Percentiles rank a stretch among this genome's conserved stretches.
phyloP scores from a whole-genome alignment of 441 rosid genomes.

The Adansonia gregorii region DNA sequence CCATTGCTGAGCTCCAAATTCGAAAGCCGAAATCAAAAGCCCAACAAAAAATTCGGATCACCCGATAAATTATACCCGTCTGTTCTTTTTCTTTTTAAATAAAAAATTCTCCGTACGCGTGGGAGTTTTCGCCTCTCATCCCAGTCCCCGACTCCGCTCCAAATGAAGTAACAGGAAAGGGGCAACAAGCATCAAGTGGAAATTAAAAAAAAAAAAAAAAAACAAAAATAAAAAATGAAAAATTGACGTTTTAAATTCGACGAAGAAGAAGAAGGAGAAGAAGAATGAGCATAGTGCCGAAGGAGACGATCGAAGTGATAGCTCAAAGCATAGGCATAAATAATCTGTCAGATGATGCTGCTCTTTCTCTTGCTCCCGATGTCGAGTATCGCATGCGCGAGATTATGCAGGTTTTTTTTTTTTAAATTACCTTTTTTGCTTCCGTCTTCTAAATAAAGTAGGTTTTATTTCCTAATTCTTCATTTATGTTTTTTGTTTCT shows the following conservation, averaged over 20 bases:
- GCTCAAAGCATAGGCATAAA: constrained; percentile 84
- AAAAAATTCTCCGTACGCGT: not conserved
- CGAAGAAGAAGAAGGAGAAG: not conserved
- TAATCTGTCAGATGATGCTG: constrained; percentile 69
- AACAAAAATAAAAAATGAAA: not conserved
- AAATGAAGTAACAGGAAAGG: no score
- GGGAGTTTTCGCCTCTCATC: no score
- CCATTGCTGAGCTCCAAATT: not conserved
- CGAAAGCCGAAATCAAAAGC: not conserved
- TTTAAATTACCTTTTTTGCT: not conserved
- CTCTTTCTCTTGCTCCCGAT: constrained; percentile 85
- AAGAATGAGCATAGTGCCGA: constrained; percentile 80
- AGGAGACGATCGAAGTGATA: constrained; percentile 85
- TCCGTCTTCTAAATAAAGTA: not conserved
- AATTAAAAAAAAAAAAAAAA: not conserved
- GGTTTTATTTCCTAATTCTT: constrained; percentile 4
- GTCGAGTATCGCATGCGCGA: constrained; percentile 91
- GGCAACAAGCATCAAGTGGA: not conserved
- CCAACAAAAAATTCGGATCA: constrained; percentile 2
- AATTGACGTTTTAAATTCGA: not conserved
- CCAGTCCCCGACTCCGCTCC: not conserved
- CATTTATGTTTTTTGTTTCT: not conserved
- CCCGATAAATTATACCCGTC: constrained; percentile 18
- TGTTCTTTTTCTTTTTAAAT: not conserved
- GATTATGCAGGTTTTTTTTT: constrained; percentile 73